Evolutionary conservation across 164 flowering plant genomes (phyloP).

Genomic region (Magnolia officinalis): DNA sequence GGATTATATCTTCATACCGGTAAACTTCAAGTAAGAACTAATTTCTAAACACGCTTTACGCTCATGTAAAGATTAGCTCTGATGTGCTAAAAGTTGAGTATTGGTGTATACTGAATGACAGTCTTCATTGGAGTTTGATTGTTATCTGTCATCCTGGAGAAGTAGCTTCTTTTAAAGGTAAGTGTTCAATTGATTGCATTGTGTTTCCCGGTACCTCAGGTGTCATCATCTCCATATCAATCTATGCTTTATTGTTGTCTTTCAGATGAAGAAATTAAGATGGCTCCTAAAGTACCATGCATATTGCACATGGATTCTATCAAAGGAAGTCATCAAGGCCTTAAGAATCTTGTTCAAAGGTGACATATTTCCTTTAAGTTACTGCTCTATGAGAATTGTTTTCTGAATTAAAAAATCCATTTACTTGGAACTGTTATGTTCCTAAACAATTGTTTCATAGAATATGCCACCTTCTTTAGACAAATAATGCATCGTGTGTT

Average conservation of each 20-base stretch:
- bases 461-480: not conserved
- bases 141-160: constrained; percentile 94
- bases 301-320: constrained; percentile 96
- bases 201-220: not conserved
- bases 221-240: not conserved
- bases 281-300: constrained; percentile 66
- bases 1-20: constrained; percentile 86
- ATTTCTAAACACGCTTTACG: not conserved
- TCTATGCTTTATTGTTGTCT: constrained; percentile 9
- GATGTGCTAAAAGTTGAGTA: not conserved
- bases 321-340: constrained; percentile 78
- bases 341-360: constrained; percentile 87
- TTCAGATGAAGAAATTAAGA: constrained; percentile 49
- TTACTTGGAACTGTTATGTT: not conserved
- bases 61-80: not conserved
- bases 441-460: not conserved
- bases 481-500: not conserved
- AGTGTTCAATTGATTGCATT: constrained; percentile 9
- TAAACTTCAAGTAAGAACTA: constrained; percentile 78
- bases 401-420: not conserved
- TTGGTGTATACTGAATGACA: constrained; percentile 28
- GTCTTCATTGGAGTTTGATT: constrained; percentile 95
- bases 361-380: constrained; percentile 17
- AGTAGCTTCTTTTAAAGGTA: constrained; percentile 53
- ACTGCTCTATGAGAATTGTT: not conserved